Base-by-base conservation (phyloP, 23 red algal genomes). In the Chondrus crispus region DNA sequence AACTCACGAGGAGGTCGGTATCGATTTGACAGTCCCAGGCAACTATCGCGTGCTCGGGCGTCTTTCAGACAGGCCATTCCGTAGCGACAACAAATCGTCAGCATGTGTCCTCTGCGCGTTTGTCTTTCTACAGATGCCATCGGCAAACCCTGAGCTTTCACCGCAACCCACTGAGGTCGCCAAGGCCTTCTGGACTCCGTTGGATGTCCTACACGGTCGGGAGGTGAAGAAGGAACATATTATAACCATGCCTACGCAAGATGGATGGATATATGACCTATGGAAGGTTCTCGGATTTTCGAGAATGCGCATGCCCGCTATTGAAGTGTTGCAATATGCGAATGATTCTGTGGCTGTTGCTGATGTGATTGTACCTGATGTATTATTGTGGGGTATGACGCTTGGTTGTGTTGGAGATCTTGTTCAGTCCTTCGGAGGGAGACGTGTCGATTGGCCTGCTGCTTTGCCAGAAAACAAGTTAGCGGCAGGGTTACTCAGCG, bases 1-100 rank as follows among this genome's bases (percentile, higher is more conserved):
- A 89, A 92, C 95, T 14, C 60, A 74, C 24, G 95, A 98, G 68
- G 95, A 98, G 72, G 30, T 95, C 13, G 95, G 95, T 26, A 2
- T 95, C 18, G 95, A 98, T 33, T 41, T 98, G 1, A 86, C 38
- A 12, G 42, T 44, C 20, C 44, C 81, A 1, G 81, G n/a, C 12
- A 24, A 28, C 28, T 93, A 80, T 46, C 39, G n/a, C 46, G 19
- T 85, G 19, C 50, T 93, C 52, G 80, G 78, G 40, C 80, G 81
- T 62, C 47, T 93, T 37, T 50, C 80, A 20, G 91, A 93, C 45
- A 69, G 87, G 2, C 37, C 72, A 46, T 22, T 36, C 60, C 55
- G 62, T 32, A 41, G 12, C 24, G 37, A 24, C 10, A 20, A 47
- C 24, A 76, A 24, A 11, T 24, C 10, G 12, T 13, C 9, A 8